Evolutionary conservation across 257 asterid genomes (phyloP), one percentile per base, ranked within the genome.

Genomic region (Gentiana dahurica): DNA sequence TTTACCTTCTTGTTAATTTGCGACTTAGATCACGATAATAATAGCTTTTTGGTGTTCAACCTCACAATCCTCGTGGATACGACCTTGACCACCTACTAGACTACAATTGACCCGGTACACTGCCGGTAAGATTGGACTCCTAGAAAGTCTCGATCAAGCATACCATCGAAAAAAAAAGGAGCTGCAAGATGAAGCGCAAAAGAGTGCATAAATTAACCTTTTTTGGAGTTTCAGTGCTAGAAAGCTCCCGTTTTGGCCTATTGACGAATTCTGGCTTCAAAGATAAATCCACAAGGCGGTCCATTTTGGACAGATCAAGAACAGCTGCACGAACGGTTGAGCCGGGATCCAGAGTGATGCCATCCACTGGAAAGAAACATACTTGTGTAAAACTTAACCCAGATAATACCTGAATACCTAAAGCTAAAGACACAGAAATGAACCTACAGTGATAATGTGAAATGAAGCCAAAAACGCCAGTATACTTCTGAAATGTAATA

Each of bases 251-350:
- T 55, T 75, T 73, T 44, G 74, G 61, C 73, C 65, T 75, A 65
- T 64, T 72, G 50, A 76, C 61, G 68, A 88, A 74, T 49, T 78
- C 94, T 37, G 88, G 84, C 80, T 85, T 92, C 65, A 88, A 54
- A 56, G 97, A 85, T 60, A 92, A 75, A 71, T 92, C 98, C 65
- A 92, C 89, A 35, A 92, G 86, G 68, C 85, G 90, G 34, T 88
- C 98, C 59, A 76, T 76, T 81, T 70, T 85, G 36, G 97, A 85
- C 73, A 88, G 80, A 77, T 92, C 98, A 61, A 92, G 94, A 72
- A 92, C 87, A 41, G 81, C 75, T 63, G 95, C 94, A 61, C 49
- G 74, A 51, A 92, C 65, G 68, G 76, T 72, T 53, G 88, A 74
- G 67, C 83, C 81, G 39, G 57, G 62, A 52, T 80, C 83, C 74